phyloP scores from a whole-genome alignment of 1,284 basidiomycete genomes.

The Cryptococcus sp. region DNA sequence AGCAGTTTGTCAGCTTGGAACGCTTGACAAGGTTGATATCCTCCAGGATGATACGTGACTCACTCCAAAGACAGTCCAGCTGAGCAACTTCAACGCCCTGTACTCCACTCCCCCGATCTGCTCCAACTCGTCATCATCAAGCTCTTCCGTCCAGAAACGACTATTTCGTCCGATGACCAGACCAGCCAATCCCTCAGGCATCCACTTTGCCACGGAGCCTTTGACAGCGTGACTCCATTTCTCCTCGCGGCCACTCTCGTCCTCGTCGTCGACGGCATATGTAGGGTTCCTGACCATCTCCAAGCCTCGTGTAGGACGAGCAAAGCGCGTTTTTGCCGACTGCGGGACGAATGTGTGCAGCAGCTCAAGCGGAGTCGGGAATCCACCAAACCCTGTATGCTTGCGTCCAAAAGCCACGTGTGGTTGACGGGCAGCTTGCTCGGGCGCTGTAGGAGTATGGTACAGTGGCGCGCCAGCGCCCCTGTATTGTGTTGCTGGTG shows the following conservation, averaged over 20 bases:
- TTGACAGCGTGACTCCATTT: conserved; percentile 19
- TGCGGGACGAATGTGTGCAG: conserved; percentile 18
- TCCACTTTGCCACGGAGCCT: conserved; percentile 32
- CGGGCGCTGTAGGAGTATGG: not conserved
- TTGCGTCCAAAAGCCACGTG: conserved; percentile 8
- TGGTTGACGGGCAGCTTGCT: conserved; percentile 4
- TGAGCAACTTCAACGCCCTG: conserved; percentile 35
- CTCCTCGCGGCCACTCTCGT: conserved; percentile 14
- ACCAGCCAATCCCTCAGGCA: conserved; percentile 30
- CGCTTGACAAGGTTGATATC: not conserved
- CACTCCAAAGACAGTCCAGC: conserved; percentile 28
- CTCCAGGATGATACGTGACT: conserved; percentile 7
- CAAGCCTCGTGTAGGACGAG: conserved; percentile 11
- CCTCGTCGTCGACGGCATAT: conserved; percentile 1
- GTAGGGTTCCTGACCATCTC: conserved; percentile 9
- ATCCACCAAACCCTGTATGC: conserved; percentile 31
- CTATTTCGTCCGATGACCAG: conserved; percentile 42
- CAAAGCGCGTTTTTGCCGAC: conserved; percentile 6
- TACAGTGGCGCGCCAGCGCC: not conserved
- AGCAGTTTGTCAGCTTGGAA: not conserved
- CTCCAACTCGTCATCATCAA: conserved; percentile 42
- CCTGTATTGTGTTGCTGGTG: too few relatives aligned
- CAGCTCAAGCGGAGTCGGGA: conserved; percentile 24
- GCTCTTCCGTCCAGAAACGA: conserved; percentile 41
- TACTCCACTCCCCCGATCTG: conserved; percentile 44